Evolutionary conservation across 441 rosid species (phyloP), one percentile per base, ranked within the genome.

Genomic region (Pelargonium myrrhifolium): DNA sequence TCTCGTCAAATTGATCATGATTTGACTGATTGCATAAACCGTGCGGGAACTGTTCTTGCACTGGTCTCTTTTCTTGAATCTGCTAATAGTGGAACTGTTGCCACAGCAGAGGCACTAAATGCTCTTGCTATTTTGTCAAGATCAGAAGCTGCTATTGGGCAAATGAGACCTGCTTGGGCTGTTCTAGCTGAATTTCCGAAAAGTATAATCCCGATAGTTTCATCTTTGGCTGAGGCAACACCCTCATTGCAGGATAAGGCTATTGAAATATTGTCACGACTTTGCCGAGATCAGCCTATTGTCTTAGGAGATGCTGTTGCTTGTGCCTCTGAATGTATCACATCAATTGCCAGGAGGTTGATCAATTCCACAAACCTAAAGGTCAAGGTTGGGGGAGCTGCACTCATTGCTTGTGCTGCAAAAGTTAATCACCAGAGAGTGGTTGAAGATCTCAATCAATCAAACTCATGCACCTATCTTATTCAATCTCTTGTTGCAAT

Each of bases 331-430:
- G 96, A 83, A 71, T 96, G 98, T 62, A 76, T 86, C 65, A 65
- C 86, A 42, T 84, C 90, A 69, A 66, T 93, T 76, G 93, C 94
- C 53, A 85, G 76, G 75, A 87, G 99, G 80, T 88, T 90, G 77
- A 84, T 87, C 66, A 74, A 76, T 79, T 86, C 93, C 60, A 73
- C 76, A 66, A 84, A 77, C 72, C 70, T 68, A 55, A 90, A 85
- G 77, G 96, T 96, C 70, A 88, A 86, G 82, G 85, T 96, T 80
- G 98, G 99, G 56, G 99, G 97, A 79, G 84, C 90, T 72, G 97
- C 98, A 59, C 83, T 96, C 70, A 92, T 96, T 65, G 86, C 86
- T 68, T 96, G 98, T 82, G 96, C 98, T 59, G 94, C 97, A 43
- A 91, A 90, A 82, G 93, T 88, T 76, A 80, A 90, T 78, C 90